Evolutionary conservation across 2,329 filamentous ascomycete genomes (phyloP).

Genomic region (Pyricularia sp.): DNA sequence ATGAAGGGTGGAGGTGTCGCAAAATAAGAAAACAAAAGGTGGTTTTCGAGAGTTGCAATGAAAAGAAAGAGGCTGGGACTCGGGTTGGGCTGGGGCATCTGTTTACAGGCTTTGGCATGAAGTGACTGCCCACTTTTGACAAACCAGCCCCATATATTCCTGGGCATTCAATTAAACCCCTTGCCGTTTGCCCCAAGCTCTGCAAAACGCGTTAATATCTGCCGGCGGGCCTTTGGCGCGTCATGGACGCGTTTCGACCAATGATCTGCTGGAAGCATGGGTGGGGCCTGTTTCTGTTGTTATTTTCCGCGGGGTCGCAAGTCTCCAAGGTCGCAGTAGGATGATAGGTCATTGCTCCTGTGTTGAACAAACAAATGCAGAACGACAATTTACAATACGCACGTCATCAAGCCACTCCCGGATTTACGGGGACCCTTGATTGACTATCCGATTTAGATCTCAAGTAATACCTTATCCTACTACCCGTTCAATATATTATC

Average conservation of each 20-base stretch:
- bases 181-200: neutral
- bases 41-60: slow-evolving; percentile 8
- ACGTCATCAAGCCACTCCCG: slow-evolving; percentile 1
- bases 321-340: neutral
- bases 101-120: neutral
- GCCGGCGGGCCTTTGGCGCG: neutral
- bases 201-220: neutral
- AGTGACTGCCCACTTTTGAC: neutral
- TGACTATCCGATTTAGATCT: neutral
- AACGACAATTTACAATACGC: neutral
- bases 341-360: neutral
- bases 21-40: slow-evolving; percentile 5
- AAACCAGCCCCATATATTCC: neutral
- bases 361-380: neutral
- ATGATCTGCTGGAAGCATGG: neutral
- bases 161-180: neutral
- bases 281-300: neutral
- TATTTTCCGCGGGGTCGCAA: neutral
- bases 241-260: neutral
- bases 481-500: neutral
- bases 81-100: slow-evolving; percentile 7
- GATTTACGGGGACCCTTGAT: neutral
- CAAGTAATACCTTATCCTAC: neutral
- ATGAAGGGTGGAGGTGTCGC: slow-evolving; percentile 6
- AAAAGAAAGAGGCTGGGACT: slow-evolving; percentile 12